phyloP scores from a whole-genome alignment of 345 rosid species.

The Tarenaya hassleriana region DNA sequence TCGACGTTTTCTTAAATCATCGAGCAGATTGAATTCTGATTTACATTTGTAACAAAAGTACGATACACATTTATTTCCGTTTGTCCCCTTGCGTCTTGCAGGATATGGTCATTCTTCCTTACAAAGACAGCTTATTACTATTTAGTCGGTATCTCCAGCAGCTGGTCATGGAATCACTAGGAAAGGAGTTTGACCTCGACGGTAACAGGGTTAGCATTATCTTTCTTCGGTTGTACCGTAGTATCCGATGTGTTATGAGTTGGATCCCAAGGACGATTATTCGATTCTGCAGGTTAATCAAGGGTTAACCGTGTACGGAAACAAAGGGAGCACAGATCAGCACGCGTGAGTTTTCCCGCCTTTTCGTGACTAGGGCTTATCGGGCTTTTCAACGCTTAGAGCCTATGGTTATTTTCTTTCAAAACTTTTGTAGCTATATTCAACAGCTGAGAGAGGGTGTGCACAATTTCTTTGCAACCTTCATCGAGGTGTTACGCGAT shows the following conservation, averaged over 20 bases:
- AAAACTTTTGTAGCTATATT: slow-evolving; percentile 56
- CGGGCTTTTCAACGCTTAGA: background rate
- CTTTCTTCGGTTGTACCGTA: slow-evolving; percentile 1
- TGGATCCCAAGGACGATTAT: slow-evolving; percentile 14
- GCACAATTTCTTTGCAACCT: slow-evolving; percentile 91
- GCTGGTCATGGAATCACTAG: slow-evolving; percentile 97
- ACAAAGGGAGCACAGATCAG: slow-evolving; percentile 99
- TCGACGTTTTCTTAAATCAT: too few species aligned
- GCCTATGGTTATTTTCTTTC: slow-evolving; percentile 10
- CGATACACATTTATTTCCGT: slow-evolving; percentile 1
- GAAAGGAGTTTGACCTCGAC: slow-evolving; percentile 94
- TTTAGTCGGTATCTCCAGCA: slow-evolving; percentile 95
- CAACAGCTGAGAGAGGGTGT: slow-evolving; percentile 99
- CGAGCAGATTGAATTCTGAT: slow-evolving; percentile 7
- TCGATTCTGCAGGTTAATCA: slow-evolving; percentile 75
- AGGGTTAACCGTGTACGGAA: slow-evolving; percentile 92
- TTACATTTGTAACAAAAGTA: slow-evolving; percentile 7
- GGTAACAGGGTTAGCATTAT: slow-evolving; percentile 71
- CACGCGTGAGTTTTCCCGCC: slow-evolving; percentile 71
- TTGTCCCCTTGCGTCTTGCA: slow-evolving; percentile 38
- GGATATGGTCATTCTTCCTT: slow-evolving; percentile 99
- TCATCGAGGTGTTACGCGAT: slow-evolving; percentile 91
- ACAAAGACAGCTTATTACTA: slow-evolving; percentile 89
- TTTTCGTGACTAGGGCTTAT: background rate
- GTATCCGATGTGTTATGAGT: background rate